Base-by-base conservation (phyloP, 2,329 filamentous ascomycete species). In the Alternaria angustiovoidea region DNA sequence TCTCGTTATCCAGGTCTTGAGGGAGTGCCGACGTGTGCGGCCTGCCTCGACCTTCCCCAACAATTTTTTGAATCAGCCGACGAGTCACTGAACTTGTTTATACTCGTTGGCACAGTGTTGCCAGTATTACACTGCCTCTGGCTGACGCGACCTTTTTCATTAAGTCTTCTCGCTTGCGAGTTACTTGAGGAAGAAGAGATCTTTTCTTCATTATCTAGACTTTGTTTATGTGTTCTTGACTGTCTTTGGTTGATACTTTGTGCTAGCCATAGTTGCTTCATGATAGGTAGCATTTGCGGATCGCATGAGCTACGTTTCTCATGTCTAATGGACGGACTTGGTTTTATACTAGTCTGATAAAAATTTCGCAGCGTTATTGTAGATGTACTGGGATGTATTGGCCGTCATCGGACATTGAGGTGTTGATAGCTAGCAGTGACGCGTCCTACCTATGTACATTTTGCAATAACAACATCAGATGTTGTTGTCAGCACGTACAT, bases 131-230 rank as follows among this genome's bases (percentile, higher is more conserved):
- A 68, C 64, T 68, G 44, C 39, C 44, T 62, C 55, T 53, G 44
- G 56, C 51, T 41, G 48, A 61, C 58, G 64, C 63, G 56, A 63
- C 20, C 61, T 65, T 70, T 69, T 68, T 68, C 63, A 69, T 69
- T 66, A 56, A 66, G 58, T 41, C 57, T 48, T 61, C 61, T 65
- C 59, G 62, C 66, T 59, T 64, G 61, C 63, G 53, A 49, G 60
- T 57, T 43, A 54, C 65, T 71, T 62, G 64, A 71, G 57, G 64
- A 68, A 68, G 68, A 66, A 64, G 20, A 24, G 16, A 24, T 24
- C 5, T 49, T 49, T 5, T 4, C 7, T 38, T 14, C 1, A 49
- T 36, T 16, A 11, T 18, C n/a, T 36, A n/a, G 34, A 9, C 4
- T n/a, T 38, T 14, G 34, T n/a, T n/a, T n/a, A 9, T 42, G 20